Conservation (phyloP, 768 basidiomycete species). For the Phylloporus arenicola region DNA sequence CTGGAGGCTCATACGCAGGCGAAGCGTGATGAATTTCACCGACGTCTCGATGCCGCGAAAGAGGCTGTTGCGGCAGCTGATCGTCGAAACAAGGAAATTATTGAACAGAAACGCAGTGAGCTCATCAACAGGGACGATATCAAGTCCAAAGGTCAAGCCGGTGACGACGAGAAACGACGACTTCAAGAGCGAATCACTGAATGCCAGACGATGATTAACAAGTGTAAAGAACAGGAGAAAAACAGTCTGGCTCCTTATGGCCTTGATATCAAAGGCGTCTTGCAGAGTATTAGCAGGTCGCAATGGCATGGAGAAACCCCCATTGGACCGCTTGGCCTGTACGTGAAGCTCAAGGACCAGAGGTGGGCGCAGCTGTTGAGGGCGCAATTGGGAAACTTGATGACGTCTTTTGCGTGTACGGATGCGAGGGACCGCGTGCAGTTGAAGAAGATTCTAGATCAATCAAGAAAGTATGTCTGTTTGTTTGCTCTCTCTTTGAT, state of each 20-base stretch:
- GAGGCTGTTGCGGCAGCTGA: constrained; percentile 38
- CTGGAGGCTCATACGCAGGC: constrained; percentile 54
- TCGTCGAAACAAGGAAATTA: constrained; percentile 24
- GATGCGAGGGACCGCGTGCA: constrained; percentile 55
- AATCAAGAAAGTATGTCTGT: constrained; percentile 56
- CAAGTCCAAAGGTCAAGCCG: constrained; percentile 33
- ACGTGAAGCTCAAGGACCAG: constrained; percentile 68
- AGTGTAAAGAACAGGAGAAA: constrained; percentile 46
- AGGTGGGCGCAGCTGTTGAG: constrained; percentile 66
- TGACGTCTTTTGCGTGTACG: constrained; percentile 74
- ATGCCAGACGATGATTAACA: constrained; percentile 45
- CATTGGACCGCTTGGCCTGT: constrained; percentile 74
- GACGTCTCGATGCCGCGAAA: constrained; percentile 45
- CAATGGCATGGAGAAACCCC: constrained; percentile 64
- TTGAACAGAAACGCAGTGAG: constrained; percentile 31
- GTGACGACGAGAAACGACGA: constrained; percentile 29
- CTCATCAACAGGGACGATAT: constrained; percentile 27
- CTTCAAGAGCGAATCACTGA: constrained; percentile 41
- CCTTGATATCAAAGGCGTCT: constrained; percentile 49
- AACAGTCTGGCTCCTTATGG: constrained; percentile 63
- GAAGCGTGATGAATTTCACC: constrained; percentile 54
- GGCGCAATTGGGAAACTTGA: constrained; percentile 47
- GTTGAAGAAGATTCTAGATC: constrained; percentile 53
- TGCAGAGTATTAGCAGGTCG: constrained; percentile 45
- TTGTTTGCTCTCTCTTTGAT: constrained; percentile 5